phyloP scores from a whole-genome alignment of 495 filamentous ascomycete species.

The Daldinia caldariorum region DNA sequence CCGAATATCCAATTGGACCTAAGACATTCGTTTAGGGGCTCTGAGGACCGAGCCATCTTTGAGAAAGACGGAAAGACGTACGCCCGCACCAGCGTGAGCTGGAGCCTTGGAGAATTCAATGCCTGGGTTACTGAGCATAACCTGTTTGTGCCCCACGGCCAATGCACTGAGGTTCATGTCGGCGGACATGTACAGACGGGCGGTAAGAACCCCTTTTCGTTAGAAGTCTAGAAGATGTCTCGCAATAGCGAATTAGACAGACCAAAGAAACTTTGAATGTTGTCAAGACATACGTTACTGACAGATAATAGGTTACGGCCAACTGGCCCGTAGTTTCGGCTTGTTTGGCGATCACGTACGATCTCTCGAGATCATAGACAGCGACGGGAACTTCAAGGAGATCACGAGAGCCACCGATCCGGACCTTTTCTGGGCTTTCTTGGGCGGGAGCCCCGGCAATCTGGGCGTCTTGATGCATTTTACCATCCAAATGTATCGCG shows the following conservation, averaged over 20 bases:
- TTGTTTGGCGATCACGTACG: conserved; percentile 55
- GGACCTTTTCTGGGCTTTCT: conserved; percentile 55
- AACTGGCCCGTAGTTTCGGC: conserved; percentile 54
- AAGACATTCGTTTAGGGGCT: conserved; percentile 46
- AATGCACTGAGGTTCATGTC: conserved; percentile 54
- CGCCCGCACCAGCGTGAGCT: conserved; percentile 53
- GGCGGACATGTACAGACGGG: conserved; percentile 57
- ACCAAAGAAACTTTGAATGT: not conserved
- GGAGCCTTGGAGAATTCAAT: conserved; percentile 52
- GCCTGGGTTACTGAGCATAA: conserved; percentile 48
- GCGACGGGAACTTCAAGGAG: conserved; percentile 50
- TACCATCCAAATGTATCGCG: conserved; percentile 52
- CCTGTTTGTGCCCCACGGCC: conserved; percentile 56
- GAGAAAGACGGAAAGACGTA: conserved; percentile 48
- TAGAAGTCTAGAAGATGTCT: not conserved
- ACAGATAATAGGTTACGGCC: conserved; percentile 49
- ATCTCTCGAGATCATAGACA: conserved; percentile 53
- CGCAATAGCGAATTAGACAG: not conserved
- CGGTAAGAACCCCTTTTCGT: conserved; percentile 27
- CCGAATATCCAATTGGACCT: conserved; percentile 54
- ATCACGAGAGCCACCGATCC: conserved; percentile 50
- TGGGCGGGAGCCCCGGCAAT: conserved; percentile 58
- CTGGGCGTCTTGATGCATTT: conserved; percentile 56
- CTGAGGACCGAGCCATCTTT: conserved; percentile 43
- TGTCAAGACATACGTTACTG: not conserved